Evolutionary conservation across 1,284 basidiomycete genomes (phyloP), one percentile per base, ranked within the genome.

Genomic region (Trametes versicolor): DNA sequence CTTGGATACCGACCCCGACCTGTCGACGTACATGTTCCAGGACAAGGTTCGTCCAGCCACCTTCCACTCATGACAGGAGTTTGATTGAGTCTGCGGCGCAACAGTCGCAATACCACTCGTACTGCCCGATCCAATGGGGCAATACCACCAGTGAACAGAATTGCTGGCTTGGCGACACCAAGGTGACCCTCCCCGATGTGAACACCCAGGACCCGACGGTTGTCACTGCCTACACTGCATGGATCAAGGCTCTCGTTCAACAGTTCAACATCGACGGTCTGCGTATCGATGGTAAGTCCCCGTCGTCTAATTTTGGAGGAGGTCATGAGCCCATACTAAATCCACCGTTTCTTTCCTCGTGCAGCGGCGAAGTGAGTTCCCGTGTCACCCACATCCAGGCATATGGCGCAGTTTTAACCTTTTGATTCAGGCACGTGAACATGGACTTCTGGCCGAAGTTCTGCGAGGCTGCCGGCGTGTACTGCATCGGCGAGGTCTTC

Each of bases 401-500:
- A 48, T 57, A 41, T 37, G 25, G 4, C n/a, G 21, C 15, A 15
- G 17, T 29, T 9, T 32, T 68, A 36, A 68, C 41, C 8, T 1
- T 10, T 21, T 21, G 34, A 25, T 17, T 6, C 43, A 92, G 89
- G 74, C 88, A 92, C 72, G 85, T 91, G 58, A 81, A 89, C 58
- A 81, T 81, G 55, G 81, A 83, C 62, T 93, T 93, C 74, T 93
- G 90, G 91, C 86, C 88, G 0, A 76, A 74, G 2, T 95, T 95
- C 76, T 90, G 87, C 70, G 80, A 77, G 27, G 86, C 86, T 12
- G 90, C 92, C 0, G 92, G 91, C 7, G 90, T 95, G 19, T 96
- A 93, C 80, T 94, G 92, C 69, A 93, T 94, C 58, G 94, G 94
- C 34, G 94, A 96, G 79, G 91, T 95, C 41, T 91, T 88, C 72